These are phyloP conservation scores for Trichophyton schoenleinii DNA, from an alignment of 2,329 filamentous ascomycete genomes.

Conservation along the genomic window DNA sequence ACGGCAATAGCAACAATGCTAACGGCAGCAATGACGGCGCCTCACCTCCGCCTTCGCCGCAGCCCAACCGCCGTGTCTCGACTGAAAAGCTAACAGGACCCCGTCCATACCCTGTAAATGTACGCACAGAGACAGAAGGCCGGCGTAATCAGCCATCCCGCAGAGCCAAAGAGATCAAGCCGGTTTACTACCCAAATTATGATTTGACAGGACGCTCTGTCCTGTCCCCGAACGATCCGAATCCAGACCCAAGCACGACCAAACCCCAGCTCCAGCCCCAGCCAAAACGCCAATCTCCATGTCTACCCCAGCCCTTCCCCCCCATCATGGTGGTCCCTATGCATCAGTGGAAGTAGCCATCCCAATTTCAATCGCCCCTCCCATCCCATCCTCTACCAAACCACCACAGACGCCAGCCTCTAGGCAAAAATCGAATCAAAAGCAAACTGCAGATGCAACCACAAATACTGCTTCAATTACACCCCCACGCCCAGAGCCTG, in stretches of 20 bases:
- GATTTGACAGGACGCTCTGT: background rate
- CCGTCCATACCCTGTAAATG: background rate
- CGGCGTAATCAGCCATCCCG: conserved; percentile 8
- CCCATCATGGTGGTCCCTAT: background rate
- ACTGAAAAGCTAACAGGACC: background rate
- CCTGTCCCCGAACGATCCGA: background rate
- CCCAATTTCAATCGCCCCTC: background rate
- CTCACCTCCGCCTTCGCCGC: background rate
- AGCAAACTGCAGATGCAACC: background rate
- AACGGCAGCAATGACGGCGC: background rate
- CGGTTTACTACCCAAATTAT: background rate
- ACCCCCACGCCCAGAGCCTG: background rate
- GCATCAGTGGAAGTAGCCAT: background rate
- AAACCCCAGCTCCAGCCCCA: background rate
- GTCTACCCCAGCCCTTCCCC: conserved; percentile 1
- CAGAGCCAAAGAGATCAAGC: conserved; percentile 6
- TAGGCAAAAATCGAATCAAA: background rate
- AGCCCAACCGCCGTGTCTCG: background rate
- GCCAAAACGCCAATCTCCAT: background rate
- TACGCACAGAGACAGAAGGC: background rate
- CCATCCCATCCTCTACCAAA: background rate
- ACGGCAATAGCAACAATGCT: no score
- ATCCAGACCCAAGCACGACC: background rate
- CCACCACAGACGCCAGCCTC: background rate
- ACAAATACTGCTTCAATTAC: background rate